Evolutionary conservation across 164 flowering plant species (phyloP).

Genomic region (Protea cynaroides): DNA sequence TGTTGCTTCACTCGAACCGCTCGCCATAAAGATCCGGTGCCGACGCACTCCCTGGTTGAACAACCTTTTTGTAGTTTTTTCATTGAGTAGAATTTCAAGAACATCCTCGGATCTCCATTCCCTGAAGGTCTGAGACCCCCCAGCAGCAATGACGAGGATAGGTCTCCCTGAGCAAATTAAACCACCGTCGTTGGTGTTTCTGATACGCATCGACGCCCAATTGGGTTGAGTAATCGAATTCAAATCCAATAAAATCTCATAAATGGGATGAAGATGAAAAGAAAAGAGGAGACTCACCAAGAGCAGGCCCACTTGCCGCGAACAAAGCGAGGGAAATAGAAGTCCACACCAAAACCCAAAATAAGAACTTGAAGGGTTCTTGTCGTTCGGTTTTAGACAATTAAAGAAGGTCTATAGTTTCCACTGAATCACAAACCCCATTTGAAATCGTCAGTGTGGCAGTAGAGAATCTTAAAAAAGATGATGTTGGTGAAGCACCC

Average conservation of each 20-base stretch:
- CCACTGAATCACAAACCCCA: conserved; percentile 21
- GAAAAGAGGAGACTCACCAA: conserved; percentile 26
- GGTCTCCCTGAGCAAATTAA: too few species aligned
- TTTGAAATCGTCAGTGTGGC: conserved; percentile 18
- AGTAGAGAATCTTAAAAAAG: background rate
- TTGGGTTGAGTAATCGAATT: background rate
- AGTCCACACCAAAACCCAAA: conserved; percentile 74
- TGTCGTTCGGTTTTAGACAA: conserved; percentile 10
- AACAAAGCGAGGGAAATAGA: conserved; percentile 50
- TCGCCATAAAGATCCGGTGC: too few species aligned
- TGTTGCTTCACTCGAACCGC: too few species aligned
- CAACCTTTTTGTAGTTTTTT: too few species aligned
- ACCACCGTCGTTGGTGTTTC: too few species aligned
- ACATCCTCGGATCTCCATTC: too few species aligned
- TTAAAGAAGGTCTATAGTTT: conserved; percentile 15
- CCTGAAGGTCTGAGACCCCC: too few species aligned
- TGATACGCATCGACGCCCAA: too few species aligned
- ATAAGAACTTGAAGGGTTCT: conserved; percentile 29
- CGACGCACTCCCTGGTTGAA: too few species aligned
- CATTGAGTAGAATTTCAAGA: too few species aligned
- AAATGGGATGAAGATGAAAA: background rate
- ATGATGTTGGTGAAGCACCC: background rate
- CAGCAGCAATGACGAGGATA: too few species aligned
- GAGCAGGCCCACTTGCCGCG: conserved; percentile 49
- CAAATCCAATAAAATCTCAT: background rate